Evolutionary conservation across 345 rosid species (phyloP), one percentile per base, ranked within the genome.

Genomic region (Gossypium herbaceum): DNA sequence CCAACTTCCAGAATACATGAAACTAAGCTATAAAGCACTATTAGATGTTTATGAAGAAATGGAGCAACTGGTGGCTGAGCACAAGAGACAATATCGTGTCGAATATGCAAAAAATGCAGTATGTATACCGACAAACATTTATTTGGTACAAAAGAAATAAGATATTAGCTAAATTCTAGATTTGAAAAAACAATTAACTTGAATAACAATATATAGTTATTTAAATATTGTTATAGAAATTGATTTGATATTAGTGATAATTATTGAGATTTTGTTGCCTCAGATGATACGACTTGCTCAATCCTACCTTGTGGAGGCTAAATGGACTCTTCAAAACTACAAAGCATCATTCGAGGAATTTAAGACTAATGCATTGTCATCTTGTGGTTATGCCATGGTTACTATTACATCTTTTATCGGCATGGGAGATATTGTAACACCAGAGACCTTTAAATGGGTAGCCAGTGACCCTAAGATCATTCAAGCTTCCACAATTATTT

Each of bases 1-100:
- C 27, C 27, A 77, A 34, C 76, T 82, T 0, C 79, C 81, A 20
- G 79, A 75, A n/a, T 81, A 79, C 59, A 84, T 85, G 87, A 79
- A 86, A 67, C 8, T 79, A 1, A 74, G 47, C 8, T 88, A 76
- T 55, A 13, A 54, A 10, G 80, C 84, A 4, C 73, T 88, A 0
- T 57, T 73, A 12, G 81, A 78, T 72, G 47, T 82, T 65, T 79
- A 84, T 17, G 67, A 62, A 22, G 88, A 82, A 61, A 75, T 74
- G 17, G 82, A 79, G 6, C 45, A 78, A 1, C 56, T 73, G 19
- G 1, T 85, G 56, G 51, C 70, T 1, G 29, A 20, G 19, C 43
- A 76, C 12, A 82, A 79, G 12, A 77, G 50, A 20, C 44, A 22
- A 43, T 72, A 81, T 9, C 45, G 71, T 25, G 20, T 84, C 0